phyloP scores from a whole-genome alignment of 805 yeast genomes.

The Zygotorulaspora chibaensis region DNA sequence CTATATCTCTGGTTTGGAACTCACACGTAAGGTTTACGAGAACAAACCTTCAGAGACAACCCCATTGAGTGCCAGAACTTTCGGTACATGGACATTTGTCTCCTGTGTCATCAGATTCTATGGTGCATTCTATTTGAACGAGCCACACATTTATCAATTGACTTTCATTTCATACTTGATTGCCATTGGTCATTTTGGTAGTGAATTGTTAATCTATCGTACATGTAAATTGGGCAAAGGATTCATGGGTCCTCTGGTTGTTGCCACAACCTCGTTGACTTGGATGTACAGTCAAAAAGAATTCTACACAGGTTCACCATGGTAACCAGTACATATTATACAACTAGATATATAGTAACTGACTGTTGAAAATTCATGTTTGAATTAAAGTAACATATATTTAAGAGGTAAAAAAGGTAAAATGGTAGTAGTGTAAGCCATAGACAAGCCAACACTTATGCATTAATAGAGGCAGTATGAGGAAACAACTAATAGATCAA shows the following conservation, averaged over 20 bases:
- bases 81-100: slow-evolving; percentile 96
- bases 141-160: slow-evolving; percentile 69
- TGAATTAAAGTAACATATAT: background rate
- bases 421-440: background rate
- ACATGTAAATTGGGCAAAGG: slow-evolving; percentile 87
- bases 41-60: slow-evolving; percentile 57
- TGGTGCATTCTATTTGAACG: slow-evolving; percentile 73
- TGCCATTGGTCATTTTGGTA: slow-evolving; percentile 77
- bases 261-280: slow-evolving; percentile 61
- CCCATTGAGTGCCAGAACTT: slow-evolving; percentile 83
- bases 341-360: background rate
- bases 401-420: background rate
- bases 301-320: slow-evolving; percentile 45
- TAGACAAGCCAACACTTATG: background rate
- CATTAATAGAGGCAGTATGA: background rate
- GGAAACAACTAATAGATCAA: background rate
- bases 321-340: slow-evolving; percentile 11
- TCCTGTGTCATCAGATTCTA: slow-evolving; percentile 80
- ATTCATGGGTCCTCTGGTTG: slow-evolving; percentile 81
- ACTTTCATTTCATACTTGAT: slow-evolving; percentile 75
- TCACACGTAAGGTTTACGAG: slow-evolving; percentile 79
- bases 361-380: background rate
- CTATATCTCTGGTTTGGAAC: slow-evolving; percentile 64
- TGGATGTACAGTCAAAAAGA: slow-evolving; percentile 81
- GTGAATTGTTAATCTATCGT: slow-evolving; percentile 75